Conservation (phyloP, 2,329 filamentous ascomycete species). For the Venturia pyrina region DNA sequence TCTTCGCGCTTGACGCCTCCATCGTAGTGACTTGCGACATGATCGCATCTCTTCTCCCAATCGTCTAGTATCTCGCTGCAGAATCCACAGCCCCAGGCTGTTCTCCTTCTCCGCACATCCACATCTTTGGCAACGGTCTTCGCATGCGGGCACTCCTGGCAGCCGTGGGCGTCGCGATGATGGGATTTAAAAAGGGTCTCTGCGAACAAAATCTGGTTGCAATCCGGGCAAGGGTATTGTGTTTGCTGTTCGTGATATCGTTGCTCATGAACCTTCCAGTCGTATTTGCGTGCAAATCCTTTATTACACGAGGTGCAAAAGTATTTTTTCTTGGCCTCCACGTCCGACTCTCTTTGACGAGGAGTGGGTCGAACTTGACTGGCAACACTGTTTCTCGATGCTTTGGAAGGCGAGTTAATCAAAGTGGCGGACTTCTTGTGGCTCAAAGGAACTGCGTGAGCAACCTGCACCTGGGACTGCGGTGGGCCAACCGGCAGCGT, state of each 20-base stretch:
- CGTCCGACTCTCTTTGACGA: conserved; percentile 11
- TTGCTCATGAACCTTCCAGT: conserved; percentile 62
- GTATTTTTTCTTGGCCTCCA: conserved; percentile 24
- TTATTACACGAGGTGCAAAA: conserved; percentile 46
- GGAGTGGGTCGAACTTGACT: neutral
- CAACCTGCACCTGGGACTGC: conserved; percentile 5
- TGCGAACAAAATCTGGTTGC: conserved; percentile 58
- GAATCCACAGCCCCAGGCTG: conserved; percentile 60
- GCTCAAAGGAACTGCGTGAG: conserved; percentile 1
- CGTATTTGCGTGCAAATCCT: conserved; percentile 57
- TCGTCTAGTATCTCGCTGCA: conserved; percentile 53
- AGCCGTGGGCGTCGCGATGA: conserved; percentile 55
- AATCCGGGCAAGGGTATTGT: conserved; percentile 58
- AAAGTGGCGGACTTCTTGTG: conserved; percentile 10
- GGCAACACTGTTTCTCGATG: neutral
- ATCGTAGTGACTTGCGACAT: conserved; percentile 59
- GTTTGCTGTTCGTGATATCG: conserved; percentile 60
- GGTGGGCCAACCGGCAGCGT: neutral
- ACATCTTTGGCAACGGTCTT: conserved; percentile 51
- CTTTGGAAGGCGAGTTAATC: conserved; percentile 4
- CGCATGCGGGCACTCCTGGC: conserved; percentile 55
- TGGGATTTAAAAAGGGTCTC: conserved; percentile 60
- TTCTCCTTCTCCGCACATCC: conserved; percentile 33
- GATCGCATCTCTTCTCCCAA: conserved; percentile 57
- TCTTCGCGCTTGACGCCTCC: conserved; percentile 51